Base-by-base conservation (phyloP, 495 filamentous ascomycete genomes). In the Annulohypoxylon bovei region DNA sequence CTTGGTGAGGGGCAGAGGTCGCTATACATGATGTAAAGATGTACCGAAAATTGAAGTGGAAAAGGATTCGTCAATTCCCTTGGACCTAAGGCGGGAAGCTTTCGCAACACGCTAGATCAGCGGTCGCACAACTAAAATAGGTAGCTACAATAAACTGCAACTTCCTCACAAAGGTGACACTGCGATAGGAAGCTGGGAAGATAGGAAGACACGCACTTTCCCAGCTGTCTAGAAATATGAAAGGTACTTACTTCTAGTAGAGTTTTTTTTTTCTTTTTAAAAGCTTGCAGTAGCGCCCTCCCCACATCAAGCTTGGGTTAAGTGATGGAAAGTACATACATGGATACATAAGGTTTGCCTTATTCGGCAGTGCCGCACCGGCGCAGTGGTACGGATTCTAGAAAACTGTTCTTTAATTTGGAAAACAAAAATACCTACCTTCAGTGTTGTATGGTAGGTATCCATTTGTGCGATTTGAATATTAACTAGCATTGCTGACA, bases 31-130 rank as follows among this genome's bases (percentile, higher is more conserved):
- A 18, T 56, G 50, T 56, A 59, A 11, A 14, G 44, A 44, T 46
- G 55, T 60, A 57, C 49, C 37, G 46, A 56, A n/a, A 35, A 37
- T 40, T 12, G 25, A 58, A 23, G 39, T 27, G 47, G 20, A 59
- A 66, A 35, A 25, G 63, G 68, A 71, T 71, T 71, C 68, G 68
- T 59, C 68, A 67, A 67, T 63, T 71, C 42, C 68, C 68, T 28
- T 6, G 39, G n/a, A 18, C 39, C 16, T 42, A 42, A 20, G 39
- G 39, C 39, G 16, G n/a, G 39, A 67, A 71, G 68, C 68, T 71
- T 25, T 11, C 57, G 18, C 42, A 57, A 32, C 25, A 32, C 22
- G 20, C 47, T 2, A 37, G 44, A 69, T 64, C 54, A 60, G 52
- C 44, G 30, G 61, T 64, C 46, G 49, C 37, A 70, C 28, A 61